Base-by-base conservation (phyloP, 805 yeast genomes). In the Tanozyma kutaoensis region DNA sequence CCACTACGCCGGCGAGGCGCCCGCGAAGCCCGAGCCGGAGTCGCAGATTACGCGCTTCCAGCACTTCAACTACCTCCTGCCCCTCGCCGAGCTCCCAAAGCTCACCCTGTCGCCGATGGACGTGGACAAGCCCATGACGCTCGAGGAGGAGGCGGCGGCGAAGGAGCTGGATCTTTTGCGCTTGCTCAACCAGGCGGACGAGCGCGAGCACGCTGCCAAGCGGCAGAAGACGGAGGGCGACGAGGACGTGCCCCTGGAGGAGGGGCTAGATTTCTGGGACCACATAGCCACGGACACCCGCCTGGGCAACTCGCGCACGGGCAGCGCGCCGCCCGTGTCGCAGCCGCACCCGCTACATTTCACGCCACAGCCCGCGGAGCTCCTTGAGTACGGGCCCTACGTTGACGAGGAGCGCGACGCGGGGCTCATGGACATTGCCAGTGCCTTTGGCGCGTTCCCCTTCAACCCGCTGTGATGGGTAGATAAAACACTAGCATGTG, bases 51-150 rank as follows among this genome's bases (percentile, higher is more conserved):
- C 24, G n/a, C n/a, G 44, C 10, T 30, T 28, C 29, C 74, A 74
- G 26, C 91, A 78, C 53, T 78, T 78, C 56, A 77, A 76, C 45
- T 76, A 75, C 39, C 50, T 78, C 15, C 82, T 86, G 10, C 77
- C 85, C 2, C 46, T 68, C 34, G 70, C 78, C 5, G 77, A 73
- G 33, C 77, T 72, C 26, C 91, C 88, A 1, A 76, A 72, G 38
- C 49, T 78, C 24, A 74, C 62, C 14, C 72, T 81, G 1, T 72
- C 80, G 0, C 58, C 54, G 8, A 8, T 17, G 20, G 20, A 36
- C 14, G 30, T 29, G 20, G 17, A 25, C 23, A 19, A 27, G 16
- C n/a, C 12, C 22, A 5, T 18, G 12, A 19, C 19, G 13, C 24
- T 17, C n/a, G 24, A 18, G 10, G 31, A 24, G 13, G 26, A 25